Conservation (phyloP, 305 asterid genomes). For the Withania somnifera region DNA sequence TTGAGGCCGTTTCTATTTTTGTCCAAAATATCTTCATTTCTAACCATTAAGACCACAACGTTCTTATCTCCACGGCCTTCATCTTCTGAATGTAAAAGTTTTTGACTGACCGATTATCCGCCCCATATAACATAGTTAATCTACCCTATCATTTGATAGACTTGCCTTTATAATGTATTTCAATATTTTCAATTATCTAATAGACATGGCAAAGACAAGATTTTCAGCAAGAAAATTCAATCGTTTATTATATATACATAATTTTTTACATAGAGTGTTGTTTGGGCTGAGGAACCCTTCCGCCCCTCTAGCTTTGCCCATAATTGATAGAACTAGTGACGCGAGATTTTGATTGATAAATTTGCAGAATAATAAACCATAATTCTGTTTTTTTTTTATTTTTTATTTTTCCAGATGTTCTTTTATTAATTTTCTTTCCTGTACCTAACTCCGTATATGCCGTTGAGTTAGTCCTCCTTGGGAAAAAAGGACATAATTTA, state of each 20-base stretch:
- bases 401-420: neutral
- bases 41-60: too few relatives aligned
- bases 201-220: neutral
- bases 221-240: neutral
- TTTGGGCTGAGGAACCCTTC: too few relatives aligned
- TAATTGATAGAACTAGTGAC: too few relatives aligned
- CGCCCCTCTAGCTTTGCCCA: neutral
- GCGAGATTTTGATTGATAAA: neutral
- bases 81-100: too few relatives aligned
- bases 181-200: neutral
- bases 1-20: too few relatives aligned
- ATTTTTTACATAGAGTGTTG: too few relatives aligned
- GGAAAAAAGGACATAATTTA: neutral
- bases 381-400: neutral
- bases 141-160: too few relatives aligned
- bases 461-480: neutral
- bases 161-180: neutral
- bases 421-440: neutral
- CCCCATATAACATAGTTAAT: too few relatives aligned
- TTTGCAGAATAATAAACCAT: too few relatives aligned
- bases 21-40: too few relatives aligned
- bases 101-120: too few relatives aligned
- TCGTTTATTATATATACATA: neutral
- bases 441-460: neutral
- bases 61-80: too few relatives aligned